These are phyloP conservation scores for Reticulascus tulasneorum DNA, from an alignment of 2,329 filamentous ascomycete genomes.

Conservation along the genomic window DNA sequence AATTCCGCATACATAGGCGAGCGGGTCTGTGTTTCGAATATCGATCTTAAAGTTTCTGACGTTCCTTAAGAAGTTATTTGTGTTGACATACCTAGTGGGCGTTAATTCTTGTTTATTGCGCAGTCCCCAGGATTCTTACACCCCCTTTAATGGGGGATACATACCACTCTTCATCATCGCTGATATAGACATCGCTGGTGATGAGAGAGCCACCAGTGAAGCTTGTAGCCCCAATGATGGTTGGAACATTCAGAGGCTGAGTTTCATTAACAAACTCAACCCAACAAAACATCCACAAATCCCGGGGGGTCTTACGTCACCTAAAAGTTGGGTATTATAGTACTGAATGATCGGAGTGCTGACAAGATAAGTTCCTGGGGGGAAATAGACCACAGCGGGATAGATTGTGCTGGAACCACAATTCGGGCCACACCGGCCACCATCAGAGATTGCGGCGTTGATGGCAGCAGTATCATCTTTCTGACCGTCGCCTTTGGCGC, in stretches of 20 bases:
- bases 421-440: constrained; percentile 25
- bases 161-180: constrained; percentile 27
- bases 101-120: too few relatives aligned
- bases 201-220: constrained; percentile 56
- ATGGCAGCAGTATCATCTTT: constrained; percentile 48
- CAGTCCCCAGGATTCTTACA: constrained; percentile 16
- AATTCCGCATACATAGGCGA: constrained; percentile 39
- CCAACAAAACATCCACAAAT: too few relatives aligned
- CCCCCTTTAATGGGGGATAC: too few relatives aligned
- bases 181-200: constrained; percentile 30
- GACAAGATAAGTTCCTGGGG: constrained; percentile 51
- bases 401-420: constrained; percentile 25
- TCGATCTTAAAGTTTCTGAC: constrained; percentile 65
- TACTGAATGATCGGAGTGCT: constrained; percentile 56
- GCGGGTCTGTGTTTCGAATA: constrained; percentile 24
- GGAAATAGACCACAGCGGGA: constrained; percentile 23
- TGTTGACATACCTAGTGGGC: constrained; percentile 32
- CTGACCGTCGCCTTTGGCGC: constrained; percentile 43
- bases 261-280: too few relatives aligned
- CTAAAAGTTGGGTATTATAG: constrained; percentile 60
- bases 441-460: constrained; percentile 35
- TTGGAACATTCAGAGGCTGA: too few relatives aligned
- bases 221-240: constrained; percentile 48
- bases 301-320: too few relatives aligned
- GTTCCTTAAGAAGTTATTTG: constrained; percentile 61